Base-by-base conservation (phyloP, 805 yeast genomes). In the Scheffersomyces amazonensis region DNA sequence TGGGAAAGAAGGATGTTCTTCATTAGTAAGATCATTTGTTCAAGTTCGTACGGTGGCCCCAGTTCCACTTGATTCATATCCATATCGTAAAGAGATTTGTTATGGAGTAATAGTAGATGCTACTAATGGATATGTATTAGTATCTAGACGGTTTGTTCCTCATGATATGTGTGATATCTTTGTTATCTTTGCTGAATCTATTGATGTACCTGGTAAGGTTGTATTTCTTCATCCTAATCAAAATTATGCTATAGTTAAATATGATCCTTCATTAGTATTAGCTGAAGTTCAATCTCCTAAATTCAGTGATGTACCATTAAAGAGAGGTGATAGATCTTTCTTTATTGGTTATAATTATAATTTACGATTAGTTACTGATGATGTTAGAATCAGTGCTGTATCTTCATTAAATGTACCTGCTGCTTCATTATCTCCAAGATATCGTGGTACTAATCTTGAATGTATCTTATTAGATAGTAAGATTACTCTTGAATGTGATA, bases 61-160 rank as follows among this genome's bases (percentile, higher is more conserved):
- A 2, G 67, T 84, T 13, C 79, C 87, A 12, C 62, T 90, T 39
- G 97, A 89, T 55, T 85, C 95, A 2, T 80, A 73, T 58, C 78
- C 88, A 2, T 75, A 78, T 27, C 72, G 78, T 31, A 73, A 77
- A 36, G 73, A 76, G 35, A 73, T 73, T 38, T 82, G 85, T 12
- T 76, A 86, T 47, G 97, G 96, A 39, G 75, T 90, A 20, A 81
- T 90, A 2, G 69, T 90, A 23, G 96, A 90, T 58, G 83, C 96
- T 3, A 76, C 69, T 35, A 76, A 76, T 42, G 97, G 97, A 2
- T 81, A 80, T 44, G 87, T 87, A 4, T 63, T 90, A 36, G 87
- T 84, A 2, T 84, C 96, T 2, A 73, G 96, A 43, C 71, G 80
- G 41, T 71, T 76, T 38, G 87, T 89, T 18, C 95, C 96, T 6